These are phyloP conservation scores for Serendipita vermifera DNA, from an alignment of 768 basidiomycete species.

Conservation along the genomic window DNA sequence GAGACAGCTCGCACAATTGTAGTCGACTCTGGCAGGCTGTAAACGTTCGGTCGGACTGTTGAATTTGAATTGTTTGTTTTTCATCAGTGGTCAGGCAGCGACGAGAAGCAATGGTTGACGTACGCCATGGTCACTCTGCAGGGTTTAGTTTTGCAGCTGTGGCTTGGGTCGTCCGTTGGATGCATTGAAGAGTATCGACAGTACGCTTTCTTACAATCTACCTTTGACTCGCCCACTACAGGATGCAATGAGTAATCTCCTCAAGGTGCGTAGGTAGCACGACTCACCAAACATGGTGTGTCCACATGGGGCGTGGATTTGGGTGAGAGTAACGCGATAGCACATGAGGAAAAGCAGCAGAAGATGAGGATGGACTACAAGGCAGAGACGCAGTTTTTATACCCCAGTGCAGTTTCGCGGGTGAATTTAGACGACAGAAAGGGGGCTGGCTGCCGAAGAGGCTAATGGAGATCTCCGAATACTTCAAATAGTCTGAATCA, in stretches of 20 bases:
- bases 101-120: not conserved
- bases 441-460: too few relatives aligned
- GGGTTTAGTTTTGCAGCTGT: not conserved
- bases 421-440: too few relatives aligned
- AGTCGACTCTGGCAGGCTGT: not conserved
- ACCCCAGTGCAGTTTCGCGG: too few relatives aligned
- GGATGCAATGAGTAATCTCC: not conserved
- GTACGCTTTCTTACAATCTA: not conserved
- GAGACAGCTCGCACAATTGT: not conserved
- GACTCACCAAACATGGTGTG: not conserved
- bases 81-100: not conserved
- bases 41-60: constrained; percentile 1
- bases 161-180: not conserved
- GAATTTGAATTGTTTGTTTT: too few relatives aligned
- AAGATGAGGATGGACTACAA: too few relatives aligned
- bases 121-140: not conserved
- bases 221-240: not conserved
- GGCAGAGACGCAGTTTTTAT: too few relatives aligned
- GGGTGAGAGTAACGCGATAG: constrained; percentile 1
- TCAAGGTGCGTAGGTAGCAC: not conserved
- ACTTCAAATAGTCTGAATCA: too few relatives aligned
- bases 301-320: not conserved
- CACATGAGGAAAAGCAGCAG: too few relatives aligned
- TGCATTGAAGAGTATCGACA: not conserved
- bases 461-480: too few relatives aligned